Evolutionary conservation across 139 green algal species (phyloP).

Genomic region (Coelastrella sp.): DNA sequence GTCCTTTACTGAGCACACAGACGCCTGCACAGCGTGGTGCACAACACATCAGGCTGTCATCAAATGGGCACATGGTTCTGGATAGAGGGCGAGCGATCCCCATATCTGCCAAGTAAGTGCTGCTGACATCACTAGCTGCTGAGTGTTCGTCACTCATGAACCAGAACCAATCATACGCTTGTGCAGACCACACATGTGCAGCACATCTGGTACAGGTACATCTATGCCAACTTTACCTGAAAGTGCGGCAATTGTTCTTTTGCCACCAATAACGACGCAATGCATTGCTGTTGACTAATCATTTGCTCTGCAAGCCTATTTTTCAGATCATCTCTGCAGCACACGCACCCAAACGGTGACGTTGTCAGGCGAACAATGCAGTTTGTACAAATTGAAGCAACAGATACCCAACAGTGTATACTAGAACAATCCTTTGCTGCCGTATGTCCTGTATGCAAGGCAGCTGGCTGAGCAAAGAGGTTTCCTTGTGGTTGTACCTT

Average conservation of each 20-base stretch:
- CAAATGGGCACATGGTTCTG: background rate
- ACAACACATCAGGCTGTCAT: background rate
- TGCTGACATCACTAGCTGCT: background rate
- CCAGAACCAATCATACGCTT: too few species aligned
- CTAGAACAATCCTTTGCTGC: too few species aligned
- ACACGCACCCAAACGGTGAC: background rate
- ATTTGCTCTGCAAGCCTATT: background rate
- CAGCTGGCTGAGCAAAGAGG: background rate
- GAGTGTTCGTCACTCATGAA: too few species aligned
- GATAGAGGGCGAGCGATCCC: background rate
- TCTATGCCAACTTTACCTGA: background rate
- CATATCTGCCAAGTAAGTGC: background rate
- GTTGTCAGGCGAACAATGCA: too few species aligned
- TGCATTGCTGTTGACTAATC: constrained; percentile 5
- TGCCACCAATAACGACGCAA: constrained; percentile 3
- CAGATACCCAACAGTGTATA: background rate
- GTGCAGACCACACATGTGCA: too few species aligned
- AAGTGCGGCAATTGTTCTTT: constrained; percentile 28
- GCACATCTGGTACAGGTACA: too few species aligned
- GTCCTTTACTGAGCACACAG: background rate
- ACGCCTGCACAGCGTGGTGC: background rate
- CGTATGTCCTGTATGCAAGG: background rate
- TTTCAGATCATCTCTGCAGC: background rate
- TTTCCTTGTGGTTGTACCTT: background rate
- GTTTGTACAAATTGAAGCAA: too few species aligned